Evolutionary conservation across 139 green algal genomes (phyloP).

Genomic region (Micractinium conductrix): DNA sequence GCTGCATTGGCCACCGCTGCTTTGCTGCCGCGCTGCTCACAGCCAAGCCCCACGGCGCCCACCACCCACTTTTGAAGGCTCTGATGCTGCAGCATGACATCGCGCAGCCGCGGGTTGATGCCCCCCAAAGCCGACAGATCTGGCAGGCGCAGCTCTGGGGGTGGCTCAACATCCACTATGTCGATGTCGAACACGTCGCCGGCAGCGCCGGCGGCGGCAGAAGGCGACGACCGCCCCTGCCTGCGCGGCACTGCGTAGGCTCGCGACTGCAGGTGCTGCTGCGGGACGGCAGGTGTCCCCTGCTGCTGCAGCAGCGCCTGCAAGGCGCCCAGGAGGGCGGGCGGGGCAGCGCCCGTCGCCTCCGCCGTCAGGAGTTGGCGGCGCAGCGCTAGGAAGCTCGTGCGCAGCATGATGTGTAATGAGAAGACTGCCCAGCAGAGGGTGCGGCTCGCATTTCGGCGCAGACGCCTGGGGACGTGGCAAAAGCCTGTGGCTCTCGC

Average conservation of each 20-base stretch:
- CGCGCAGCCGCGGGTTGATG: slow-evolving; percentile 36
- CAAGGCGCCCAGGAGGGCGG: not conserved
- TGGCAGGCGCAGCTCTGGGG: slow-evolving; percentile 17
- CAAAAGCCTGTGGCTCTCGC: too few species aligned
- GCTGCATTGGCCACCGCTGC: too few species aligned
- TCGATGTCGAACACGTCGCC: not conserved
- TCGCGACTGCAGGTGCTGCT: not conserved
- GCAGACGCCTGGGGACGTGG: too few species aligned
- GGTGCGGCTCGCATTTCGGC: too few species aligned
- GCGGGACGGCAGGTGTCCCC: too few species aligned
- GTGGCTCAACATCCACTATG: not conserved
- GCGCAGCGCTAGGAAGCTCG: not conserved
- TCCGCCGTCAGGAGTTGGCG: not conserved
- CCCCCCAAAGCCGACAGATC: not conserved
- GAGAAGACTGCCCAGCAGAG: too few species aligned
- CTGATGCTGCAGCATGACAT: slow-evolving; percentile 21
- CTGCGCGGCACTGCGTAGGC: not conserved
- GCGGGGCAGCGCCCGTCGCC: not conserved
- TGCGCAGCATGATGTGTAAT: not conserved
- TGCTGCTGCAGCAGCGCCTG: not conserved
- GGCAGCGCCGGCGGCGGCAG: not conserved
- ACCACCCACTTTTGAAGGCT: slow-evolving; percentile 8
- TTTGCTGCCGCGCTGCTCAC: not conserved
- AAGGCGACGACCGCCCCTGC: not conserved
- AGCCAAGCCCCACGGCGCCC: not conserved